Conservation (phyloP, 2,329 filamentous ascomycete genomes). For the Hymenoscyphus linearis region DNA sequence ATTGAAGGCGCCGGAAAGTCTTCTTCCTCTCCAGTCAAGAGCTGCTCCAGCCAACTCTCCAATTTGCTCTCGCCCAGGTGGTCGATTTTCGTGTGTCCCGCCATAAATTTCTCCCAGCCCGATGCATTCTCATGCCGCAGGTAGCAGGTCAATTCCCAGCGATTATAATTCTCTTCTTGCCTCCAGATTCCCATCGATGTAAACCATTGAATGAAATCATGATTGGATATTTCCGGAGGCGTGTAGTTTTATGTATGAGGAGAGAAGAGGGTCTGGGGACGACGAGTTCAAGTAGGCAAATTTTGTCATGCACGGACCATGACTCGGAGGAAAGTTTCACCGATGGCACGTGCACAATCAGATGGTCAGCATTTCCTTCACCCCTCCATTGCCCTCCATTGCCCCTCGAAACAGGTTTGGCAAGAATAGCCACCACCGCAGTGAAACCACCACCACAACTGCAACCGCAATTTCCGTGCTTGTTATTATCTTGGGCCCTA, state of each 20-base stretch:
- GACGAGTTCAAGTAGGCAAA: not conserved
- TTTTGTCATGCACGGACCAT: not conserved
- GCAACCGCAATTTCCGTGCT: conserved; percentile 3
- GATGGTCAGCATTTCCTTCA: not conserved
- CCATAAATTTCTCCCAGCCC: conserved; percentile 29
- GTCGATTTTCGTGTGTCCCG: conserved; percentile 21
- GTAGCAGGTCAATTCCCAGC: conserved; percentile 56
- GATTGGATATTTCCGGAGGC: conserved; percentile 59
- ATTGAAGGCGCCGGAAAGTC: not conserved
- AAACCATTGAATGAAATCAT: conserved; percentile 53
- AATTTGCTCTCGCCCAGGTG: not conserved
- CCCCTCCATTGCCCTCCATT: not conserved
- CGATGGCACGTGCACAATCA: not conserved
- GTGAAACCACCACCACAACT: not conserved
- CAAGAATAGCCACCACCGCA: not conserved
- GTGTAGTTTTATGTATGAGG: conserved; percentile 42
- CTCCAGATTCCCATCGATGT: conserved; percentile 65
- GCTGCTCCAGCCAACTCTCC: not conserved
- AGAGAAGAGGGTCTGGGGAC: conserved; percentile 16
- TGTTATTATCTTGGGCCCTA: not conserved
- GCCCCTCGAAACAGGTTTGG: not conserved
- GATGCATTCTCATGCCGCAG: conserved; percentile 36
- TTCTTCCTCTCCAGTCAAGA: not conserved
- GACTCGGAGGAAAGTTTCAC: not conserved
- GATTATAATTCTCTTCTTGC: conserved; percentile 46